Base-by-base conservation (phyloP, 768 basidiomycete genomes). In the Sarcomyxa edulis region DNA sequence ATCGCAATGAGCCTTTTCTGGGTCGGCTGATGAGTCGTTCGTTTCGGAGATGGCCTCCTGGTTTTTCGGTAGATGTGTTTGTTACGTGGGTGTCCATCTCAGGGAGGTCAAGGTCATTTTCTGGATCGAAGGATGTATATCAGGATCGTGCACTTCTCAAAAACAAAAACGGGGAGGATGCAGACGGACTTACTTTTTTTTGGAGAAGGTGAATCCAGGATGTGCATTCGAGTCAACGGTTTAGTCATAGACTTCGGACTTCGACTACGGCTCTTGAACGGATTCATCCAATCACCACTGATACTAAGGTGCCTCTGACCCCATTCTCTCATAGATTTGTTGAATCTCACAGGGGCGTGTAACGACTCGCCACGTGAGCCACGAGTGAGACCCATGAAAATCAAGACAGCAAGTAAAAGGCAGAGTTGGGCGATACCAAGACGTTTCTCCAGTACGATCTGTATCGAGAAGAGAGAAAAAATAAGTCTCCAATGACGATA, bases 401-500 rank as follows among this genome's bases (percentile, higher is more conserved):
- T 67, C 14, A 95, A 72, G 7, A 96, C 83, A 0, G 83, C 76
- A 3, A 96, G 68, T 5, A 95, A 69, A 5, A 94, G 70, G 53
- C 84, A 81, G 1, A 97, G 71, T 51, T 98, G 94, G 0, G 85
- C 86, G 15, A 96, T 78, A 2, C 92, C 84, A 0, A 96, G 74
- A 2, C 91, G 81, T 50, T 95, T 93, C 59, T 96, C 94, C 35
- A 93, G 71, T 1, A 82, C 64, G 22, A 96, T 78, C 88, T 95
- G 15, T 33, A 11, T 33, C 8, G 9, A 18, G 32, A 10, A 10
- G 18, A 33, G 8, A 30, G 3, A 19, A 35, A 9, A 22, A 8
- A 22, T 7, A 19, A 18, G 3, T 19, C 8, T 31, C 11, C 41
- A 10, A 42, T 30, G 19, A 37, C 19, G 19, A 21, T 18, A 8